phyloP scores from a whole-genome alignment of 176 grass and related monocot species.

The Paspalum vaginatum region DNA sequence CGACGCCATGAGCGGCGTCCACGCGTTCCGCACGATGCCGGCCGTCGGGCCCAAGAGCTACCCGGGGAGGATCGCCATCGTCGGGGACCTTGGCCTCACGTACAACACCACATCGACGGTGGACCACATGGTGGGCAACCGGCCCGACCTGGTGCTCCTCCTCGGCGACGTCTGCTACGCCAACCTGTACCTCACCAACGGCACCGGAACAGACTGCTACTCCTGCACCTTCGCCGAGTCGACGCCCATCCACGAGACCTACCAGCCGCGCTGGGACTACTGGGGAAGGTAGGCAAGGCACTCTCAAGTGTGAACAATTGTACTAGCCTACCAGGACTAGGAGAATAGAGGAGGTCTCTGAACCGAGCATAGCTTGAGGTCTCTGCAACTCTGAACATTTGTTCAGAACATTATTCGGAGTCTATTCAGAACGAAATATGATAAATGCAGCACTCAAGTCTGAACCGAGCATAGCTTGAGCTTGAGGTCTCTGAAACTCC shows the following conservation, averaged over 20 bases:
- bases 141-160: slow-evolving; percentile 76
- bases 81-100: slow-evolving; percentile 86
- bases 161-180: slow-evolving; percentile 89
- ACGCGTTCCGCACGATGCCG: slow-evolving; percentile 79
- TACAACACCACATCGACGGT: slow-evolving; percentile 85
- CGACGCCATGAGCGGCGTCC: slow-evolving; percentile 55
- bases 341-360: background rate
- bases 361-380: background rate
- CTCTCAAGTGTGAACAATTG: background rate
- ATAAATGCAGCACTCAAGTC: slow-evolving; percentile 1
- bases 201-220: slow-evolving; percentile 81
- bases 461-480: background rate
- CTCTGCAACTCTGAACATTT: background rate
- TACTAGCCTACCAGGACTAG: too few relatives aligned
- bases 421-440: background rate
- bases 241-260: slow-evolving; percentile 83
- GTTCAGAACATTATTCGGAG: background rate
- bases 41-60: slow-evolving; percentile 64
- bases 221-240: slow-evolving; percentile 60
- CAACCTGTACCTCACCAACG: slow-evolving; percentile 83
- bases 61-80: slow-evolving; percentile 66
- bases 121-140: slow-evolving; percentile 72
- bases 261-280: slow-evolving; percentile 91
- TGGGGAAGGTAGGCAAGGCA: slow-evolving; percentile 65
- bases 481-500: too few relatives aligned